Base-by-base conservation (phyloP, 805 yeast species). In the Teunomyces gatunensis region DNA sequence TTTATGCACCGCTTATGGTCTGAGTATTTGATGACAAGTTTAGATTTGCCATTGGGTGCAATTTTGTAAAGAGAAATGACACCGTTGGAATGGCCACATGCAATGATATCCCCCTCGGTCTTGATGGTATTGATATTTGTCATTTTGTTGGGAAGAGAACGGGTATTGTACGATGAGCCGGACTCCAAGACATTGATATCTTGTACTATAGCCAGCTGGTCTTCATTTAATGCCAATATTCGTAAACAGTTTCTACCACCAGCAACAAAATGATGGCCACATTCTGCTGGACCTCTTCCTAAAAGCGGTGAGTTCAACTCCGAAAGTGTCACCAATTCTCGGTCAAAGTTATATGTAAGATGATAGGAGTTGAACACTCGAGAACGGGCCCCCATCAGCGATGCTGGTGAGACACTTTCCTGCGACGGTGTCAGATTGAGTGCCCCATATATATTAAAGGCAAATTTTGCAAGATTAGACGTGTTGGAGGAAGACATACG, bases 381-480 rank as follows among this genome's bases (percentile, higher is more conserved):
- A 50, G 36, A 39, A 13, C 36, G 30, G 56, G 40, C 23, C 54
- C 49, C 47, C 54, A 47, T 47, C 58, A 55, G 29, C 55, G 53
- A 36, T 56, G 50, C 43, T 59, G 60, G 47, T 39, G 46, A 46
- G 47, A 53, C 30, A 3, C 11, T 36, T 6, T 59, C 51, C 1
- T 52, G 46, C 2, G 61, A 53, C 2, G 54, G 47, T 13, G 54
- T 43, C 6, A 51, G 50, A 6, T 53, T 49, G 10, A 63, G 54
- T 15, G 67, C 57, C 28, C 85, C 85, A 60, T 81, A 81, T 32
- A 81, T 78, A 54, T 80, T 78, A 67, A 78, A 81, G 0, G 86
- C 85, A 61, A 81, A 74, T 40, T 82, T 69, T 4, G 85, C 80
- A 49, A 59, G 59, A 47, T 53, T 44, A n/a, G 46, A 46, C 23